Conservation (phyloP, 805 yeast species). For the Nakazawaea holstii region DNA sequence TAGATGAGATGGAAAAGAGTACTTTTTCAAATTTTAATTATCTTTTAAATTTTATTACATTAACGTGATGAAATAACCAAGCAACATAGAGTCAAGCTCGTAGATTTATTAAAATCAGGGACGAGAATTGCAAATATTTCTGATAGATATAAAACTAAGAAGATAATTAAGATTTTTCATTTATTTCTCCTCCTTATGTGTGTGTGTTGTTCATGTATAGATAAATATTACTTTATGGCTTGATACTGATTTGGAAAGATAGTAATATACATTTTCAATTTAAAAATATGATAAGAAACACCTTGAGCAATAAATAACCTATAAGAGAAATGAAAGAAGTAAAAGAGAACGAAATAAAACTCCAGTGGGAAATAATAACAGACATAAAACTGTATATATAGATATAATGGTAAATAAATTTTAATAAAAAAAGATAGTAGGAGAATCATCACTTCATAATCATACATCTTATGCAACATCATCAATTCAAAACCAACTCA, state of each 20-base stretch:
- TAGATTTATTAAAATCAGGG: slow-evolving; percentile 48
- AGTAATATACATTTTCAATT: too few species aligned
- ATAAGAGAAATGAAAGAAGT: too few species aligned
- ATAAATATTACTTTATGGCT: too few species aligned
- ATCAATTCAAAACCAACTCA: slow-evolving; percentile 48
- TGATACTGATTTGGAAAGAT: too few species aligned
- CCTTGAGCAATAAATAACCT: too few species aligned
- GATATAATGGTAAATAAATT: not conserved
- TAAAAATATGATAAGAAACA: too few species aligned
- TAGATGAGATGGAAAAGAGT: slow-evolving; percentile 13
- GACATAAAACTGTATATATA: not conserved
- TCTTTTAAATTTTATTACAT: slow-evolving; percentile 9
- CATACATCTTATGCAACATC: slow-evolving; percentile 28
- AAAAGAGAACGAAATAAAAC: too few species aligned
- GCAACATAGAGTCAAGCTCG: slow-evolving; percentile 92
- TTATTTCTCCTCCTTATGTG: not conserved
- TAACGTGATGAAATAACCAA: slow-evolving; percentile 66
- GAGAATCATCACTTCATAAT: slow-evolving; percentile 3
- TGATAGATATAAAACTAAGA: slow-evolving; percentile 13
- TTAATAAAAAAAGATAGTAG: not conserved
- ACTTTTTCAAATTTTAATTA: slow-evolving; percentile 4
- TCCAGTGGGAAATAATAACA: too few species aligned
- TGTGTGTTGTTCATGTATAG: too few species aligned
- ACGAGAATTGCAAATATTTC: slow-evolving; percentile 61
- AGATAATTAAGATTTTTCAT: slow-evolving; percentile 2